Conservation (phyloP, 768 basidiomycete genomes). For the Amanita inopinata region DNA sequence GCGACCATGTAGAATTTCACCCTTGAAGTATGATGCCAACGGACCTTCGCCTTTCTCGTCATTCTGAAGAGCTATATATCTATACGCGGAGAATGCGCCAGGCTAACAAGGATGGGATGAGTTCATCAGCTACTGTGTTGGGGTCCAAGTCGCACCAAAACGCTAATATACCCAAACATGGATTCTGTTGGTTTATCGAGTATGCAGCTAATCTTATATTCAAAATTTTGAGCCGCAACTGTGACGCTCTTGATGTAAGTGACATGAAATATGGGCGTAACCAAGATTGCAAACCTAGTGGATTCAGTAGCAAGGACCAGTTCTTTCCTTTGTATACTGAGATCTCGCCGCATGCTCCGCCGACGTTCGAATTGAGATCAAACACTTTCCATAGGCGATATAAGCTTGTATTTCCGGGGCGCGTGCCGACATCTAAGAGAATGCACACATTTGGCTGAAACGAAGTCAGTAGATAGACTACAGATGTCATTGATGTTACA, state of each 20-base stretch:
- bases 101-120: constrained; percentile 35
- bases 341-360: constrained; percentile 96
- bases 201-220: constrained; percentile 89
- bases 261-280: background rate
- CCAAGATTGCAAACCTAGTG: constrained; percentile 48
- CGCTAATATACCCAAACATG: constrained; percentile 93
- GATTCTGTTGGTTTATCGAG: constrained; percentile 85
- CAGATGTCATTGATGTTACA: background rate
- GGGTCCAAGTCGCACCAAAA: constrained; percentile 57
- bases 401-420: constrained; percentile 79
- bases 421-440: constrained; percentile 88
- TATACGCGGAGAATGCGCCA: constrained; percentile 91
- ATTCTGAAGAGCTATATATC: constrained; percentile 85
- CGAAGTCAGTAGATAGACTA: constrained; percentile 1
- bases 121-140: too few relatives aligned
- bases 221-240: constrained; percentile 95
- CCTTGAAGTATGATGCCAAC: constrained; percentile 94
- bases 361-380: constrained; percentile 86
- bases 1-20: constrained; percentile 75
- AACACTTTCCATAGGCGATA: constrained; percentile 96
- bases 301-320: constrained; percentile 76
- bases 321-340: constrained; percentile 86
- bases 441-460: constrained; percentile 82
- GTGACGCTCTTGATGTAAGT: background rate
- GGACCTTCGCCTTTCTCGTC: constrained; percentile 76